Conservation (phyloP, 2,329 filamentous ascomycete species). For the Penicillium sp. region DNA sequence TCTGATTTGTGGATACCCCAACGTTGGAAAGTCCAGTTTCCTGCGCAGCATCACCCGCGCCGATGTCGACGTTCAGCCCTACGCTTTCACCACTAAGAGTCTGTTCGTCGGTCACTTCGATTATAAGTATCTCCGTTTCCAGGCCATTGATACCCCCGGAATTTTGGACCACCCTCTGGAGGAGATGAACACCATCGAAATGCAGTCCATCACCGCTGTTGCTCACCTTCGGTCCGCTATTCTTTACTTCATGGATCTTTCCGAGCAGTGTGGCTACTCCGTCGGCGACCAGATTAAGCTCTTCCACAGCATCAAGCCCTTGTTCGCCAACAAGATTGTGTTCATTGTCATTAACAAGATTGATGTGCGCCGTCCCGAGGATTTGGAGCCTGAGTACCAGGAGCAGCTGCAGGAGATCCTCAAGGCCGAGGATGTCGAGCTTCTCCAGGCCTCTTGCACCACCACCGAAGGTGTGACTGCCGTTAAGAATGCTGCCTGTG, state of each 20-base stretch:
- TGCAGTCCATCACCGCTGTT: conserved; percentile 97
- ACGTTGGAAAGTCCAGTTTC: conserved; percentile 96
- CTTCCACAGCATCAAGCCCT: conserved; percentile 92
- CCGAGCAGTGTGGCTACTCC: conserved; percentile 93
- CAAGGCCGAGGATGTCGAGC: conserved; percentile 83
- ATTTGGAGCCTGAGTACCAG: conserved; percentile 75
- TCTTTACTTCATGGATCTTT: conserved; percentile 96
- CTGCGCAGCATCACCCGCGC: conserved; percentile 86
- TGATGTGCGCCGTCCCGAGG: conserved; percentile 81
- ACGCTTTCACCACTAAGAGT: conserved; percentile 97
- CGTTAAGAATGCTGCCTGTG: conserved; percentile 92
- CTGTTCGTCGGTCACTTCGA: conserved; percentile 97
- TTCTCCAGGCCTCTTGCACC: conserved; percentile 90
- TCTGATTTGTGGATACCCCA: conserved; percentile 95
- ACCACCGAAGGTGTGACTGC: conserved; percentile 91
- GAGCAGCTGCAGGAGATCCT: conserved; percentile 73
- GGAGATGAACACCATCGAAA: conserved; percentile 99
- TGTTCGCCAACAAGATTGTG: conserved; percentile 96
- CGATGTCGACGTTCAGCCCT: conserved; percentile 95
- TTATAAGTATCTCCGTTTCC: conserved; percentile 87
- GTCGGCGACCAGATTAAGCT: conserved; percentile 89
- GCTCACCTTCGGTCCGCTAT: conserved; percentile 93
- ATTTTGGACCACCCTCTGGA: conserved; percentile 95
- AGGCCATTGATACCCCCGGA: conserved; percentile 97
- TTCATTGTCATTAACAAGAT: conserved; percentile 99